These are phyloP conservation scores for Eimeria acervulina DNA, from an alignment of 169 alveolate species.

Conservation along the genomic window DNA sequence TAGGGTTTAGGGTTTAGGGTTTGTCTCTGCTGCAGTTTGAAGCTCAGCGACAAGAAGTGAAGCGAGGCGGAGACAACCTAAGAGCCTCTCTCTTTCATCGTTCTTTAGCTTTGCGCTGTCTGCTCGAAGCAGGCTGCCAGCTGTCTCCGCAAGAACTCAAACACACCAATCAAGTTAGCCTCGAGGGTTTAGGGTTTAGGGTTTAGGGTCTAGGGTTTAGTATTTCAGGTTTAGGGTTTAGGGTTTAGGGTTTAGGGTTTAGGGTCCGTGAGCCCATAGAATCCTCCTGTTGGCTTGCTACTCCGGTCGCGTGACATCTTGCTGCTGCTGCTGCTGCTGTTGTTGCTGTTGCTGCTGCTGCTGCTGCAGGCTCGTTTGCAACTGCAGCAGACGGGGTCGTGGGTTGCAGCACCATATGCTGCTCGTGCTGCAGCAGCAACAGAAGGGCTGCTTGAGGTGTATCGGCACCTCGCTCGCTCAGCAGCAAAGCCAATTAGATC, in stretches of 20 bases:
- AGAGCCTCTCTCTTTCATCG: neutral
- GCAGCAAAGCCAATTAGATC: neutral
- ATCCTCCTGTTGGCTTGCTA: neutral
- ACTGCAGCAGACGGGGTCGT: slow-evolving; percentile 8
- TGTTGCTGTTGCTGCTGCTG: slow-evolving; percentile 25
- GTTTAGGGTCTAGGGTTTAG: neutral
- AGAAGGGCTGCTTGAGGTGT: slow-evolving; percentile 47
- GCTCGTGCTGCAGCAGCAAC: slow-evolving; percentile 15
- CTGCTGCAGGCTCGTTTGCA: too few species aligned
- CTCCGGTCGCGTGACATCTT: neutral
- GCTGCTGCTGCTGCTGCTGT: slow-evolving; percentile 26
- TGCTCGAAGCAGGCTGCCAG: neutral
- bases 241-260: neutral
- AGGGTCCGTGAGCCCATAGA: neutral
- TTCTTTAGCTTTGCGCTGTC: neutral
- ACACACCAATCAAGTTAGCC: neutral
- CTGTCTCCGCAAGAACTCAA: slow-evolving; percentile 26
- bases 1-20: slow-evolving; percentile 11
- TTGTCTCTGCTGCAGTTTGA: slow-evolving; percentile 5
- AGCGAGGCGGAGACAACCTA: slow-evolving; percentile 4
- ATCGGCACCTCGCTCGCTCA: slow-evolving; percentile 29
- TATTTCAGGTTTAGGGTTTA: slow-evolving; percentile 10
- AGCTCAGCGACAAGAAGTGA: slow-evolving; percentile 2
- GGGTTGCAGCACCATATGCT: slow-evolving; percentile 38
- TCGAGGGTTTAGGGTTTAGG: slow-evolving; percentile 28